These are phyloP conservation scores for Rhizopus delemar DNA, from an alignment of 371 early-diverging fungal genomes.

Conservation along the genomic window DNA sequence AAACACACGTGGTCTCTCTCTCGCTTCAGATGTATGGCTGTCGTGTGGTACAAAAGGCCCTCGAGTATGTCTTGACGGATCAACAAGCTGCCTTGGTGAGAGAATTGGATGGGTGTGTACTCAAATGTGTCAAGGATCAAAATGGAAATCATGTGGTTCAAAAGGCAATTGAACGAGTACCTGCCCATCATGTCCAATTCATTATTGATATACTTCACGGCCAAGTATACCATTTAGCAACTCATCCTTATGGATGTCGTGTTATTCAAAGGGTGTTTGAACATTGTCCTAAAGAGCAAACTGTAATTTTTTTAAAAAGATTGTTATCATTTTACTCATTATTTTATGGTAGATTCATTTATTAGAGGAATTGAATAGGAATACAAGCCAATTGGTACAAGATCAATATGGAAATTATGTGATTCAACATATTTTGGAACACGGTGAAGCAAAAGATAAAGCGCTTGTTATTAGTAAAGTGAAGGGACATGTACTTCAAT, in stretches of 20 bases:
- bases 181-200: slow-evolving; percentile 90
- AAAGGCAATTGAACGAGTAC: slow-evolving; percentile 98
- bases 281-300: slow-evolving; percentile 89
- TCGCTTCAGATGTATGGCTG: slow-evolving; percentile 99
- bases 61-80: slow-evolving; percentile 67
- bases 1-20: slow-evolving; percentile 88
- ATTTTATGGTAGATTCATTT: slow-evolving; percentile 48
- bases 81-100: slow-evolving; percentile 57
- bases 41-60: slow-evolving; percentile 78
- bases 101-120: slow-evolving; percentile 87
- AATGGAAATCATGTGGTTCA: slow-evolving; percentile 99
- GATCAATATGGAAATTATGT: slow-evolving; percentile 98
- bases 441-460: slow-evolving; percentile 85
- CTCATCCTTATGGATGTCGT: slow-evolving; percentile 99
- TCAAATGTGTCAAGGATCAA: slow-evolving; percentile 99
- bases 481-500: slow-evolving; percentile 80
- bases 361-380: slow-evolving; percentile 89
- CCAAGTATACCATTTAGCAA: slow-evolving; percentile 94
- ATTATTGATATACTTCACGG: slow-evolving; percentile 97
- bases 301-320: slow-evolving; percentile 42
- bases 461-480: slow-evolving; percentile 85
- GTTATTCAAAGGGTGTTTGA: slow-evolving; percentile 99
- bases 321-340: background rate
- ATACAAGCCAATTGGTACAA: slow-evolving; percentile 91
- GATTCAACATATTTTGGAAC: slow-evolving; percentile 98